Conservation (phyloP, 2,329 filamentous ascomycete species). For the Aspergillus quadrilineatus region DNA sequence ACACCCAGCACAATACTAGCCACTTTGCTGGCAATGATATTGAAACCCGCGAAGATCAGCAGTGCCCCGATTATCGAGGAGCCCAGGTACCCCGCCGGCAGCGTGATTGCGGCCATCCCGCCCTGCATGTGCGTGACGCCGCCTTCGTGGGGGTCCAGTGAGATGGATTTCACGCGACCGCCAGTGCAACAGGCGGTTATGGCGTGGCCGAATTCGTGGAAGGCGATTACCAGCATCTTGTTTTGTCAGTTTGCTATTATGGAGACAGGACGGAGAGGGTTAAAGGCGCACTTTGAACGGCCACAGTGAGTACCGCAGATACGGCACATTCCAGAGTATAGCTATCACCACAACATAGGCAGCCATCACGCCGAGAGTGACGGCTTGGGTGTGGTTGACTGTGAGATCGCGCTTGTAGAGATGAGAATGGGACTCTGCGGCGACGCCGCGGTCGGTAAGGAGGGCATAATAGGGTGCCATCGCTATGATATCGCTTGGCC, state of each 20-base stretch:
- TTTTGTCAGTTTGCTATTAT: neutral
- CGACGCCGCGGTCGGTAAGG: slow-evolving; percentile 21
- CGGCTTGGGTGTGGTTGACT: slow-evolving; percentile 66
- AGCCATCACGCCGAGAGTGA: slow-evolving; percentile 70
- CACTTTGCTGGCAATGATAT: slow-evolving; percentile 79
- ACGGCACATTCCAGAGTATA: slow-evolving; percentile 76
- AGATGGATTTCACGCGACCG: slow-evolving; percentile 71
- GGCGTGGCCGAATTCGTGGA: slow-evolving; percentile 77
- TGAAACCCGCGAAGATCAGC: slow-evolving; percentile 75
- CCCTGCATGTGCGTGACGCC: slow-evolving; percentile 77
- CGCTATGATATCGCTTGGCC: neutral
- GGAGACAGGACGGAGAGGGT: neutral
- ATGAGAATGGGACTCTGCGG: slow-evolving; percentile 20
- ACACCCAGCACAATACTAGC: slow-evolving; percentile 70
- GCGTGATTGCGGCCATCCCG: slow-evolving; percentile 66
- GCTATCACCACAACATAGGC: slow-evolving; percentile 73
- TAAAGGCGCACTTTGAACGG: slow-evolving; percentile 66
- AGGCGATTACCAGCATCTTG: slow-evolving; percentile 78
- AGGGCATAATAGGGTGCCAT: slow-evolving; percentile 32
- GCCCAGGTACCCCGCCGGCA: slow-evolving; percentile 76
- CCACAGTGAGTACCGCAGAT: slow-evolving; percentile 72
- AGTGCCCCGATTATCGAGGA: slow-evolving; percentile 74
- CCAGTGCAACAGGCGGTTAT: slow-evolving; percentile 71
- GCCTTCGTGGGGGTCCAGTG: slow-evolving; percentile 71
- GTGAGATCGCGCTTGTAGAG: slow-evolving; percentile 56